Base-by-base conservation (phyloP, 2,329 filamentous ascomycete genomes). In the Aureobasidium vineae region DNA sequence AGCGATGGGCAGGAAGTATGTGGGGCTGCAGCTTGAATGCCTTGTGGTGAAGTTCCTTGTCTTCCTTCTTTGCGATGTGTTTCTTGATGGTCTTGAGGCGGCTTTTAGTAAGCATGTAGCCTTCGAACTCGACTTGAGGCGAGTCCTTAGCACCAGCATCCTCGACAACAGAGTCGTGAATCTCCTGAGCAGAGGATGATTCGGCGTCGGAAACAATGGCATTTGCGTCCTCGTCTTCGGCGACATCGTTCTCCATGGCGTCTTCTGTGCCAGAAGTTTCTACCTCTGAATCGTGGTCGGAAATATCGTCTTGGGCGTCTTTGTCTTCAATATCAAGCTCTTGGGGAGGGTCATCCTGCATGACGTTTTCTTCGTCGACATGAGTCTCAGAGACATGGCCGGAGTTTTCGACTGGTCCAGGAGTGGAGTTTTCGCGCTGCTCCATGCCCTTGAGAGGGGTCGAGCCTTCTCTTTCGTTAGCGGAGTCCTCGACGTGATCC, bases 1-100 rank as follows among this genome's bases (percentile, higher is more conserved):
- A 77, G 23, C 75, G 69, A 38, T 71, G 70, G 1, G 57, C 38
- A 1, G 70, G 64, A n/a, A 72, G 63, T 10, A 73, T 66, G 21
- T 66, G 60, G 1, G 74, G 72, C 38, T 70, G 69, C 52, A 72
- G 52, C 49, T 53, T 38, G 19, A 63, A 43, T 26, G 68, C 70
- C 31, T 68, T 69, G 19, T 65, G 23, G 70, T 76, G 74, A 28
- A 75, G 69, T 41, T 64, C 63, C 31, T 69, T 69, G 68, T 72
- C 67, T 19, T 47, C 53, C 40, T 67, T 63, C 36, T 53, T 36
- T 19, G 61, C 31, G 50, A 5, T 61, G 66, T 41, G 64, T 4
- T 8, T 59, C 50, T 59, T 52, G 45, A 63, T 41, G 31, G 59
- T n/a, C 21, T 33, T 52, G 16, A 52, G 21, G 1, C 15, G 23